Evolutionary conservation across 306 rosid genomes (phyloP).

Genomic region (Carpinus fangiana): DNA sequence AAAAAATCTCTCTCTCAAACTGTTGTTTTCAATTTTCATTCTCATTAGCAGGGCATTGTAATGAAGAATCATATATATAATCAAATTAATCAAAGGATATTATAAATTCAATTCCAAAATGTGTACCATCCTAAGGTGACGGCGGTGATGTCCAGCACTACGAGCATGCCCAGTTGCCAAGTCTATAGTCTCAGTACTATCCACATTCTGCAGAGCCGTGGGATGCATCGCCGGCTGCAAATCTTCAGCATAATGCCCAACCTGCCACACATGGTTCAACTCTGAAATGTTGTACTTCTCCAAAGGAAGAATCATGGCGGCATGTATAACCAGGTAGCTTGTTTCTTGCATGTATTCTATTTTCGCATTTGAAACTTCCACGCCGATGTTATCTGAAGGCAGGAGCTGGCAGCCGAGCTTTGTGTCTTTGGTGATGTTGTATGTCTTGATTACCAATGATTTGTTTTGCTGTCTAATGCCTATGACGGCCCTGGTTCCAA

Average conservation of each 20-base stretch:
- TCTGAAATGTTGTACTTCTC: constrained; percentile 9
- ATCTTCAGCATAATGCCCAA: constrained; percentile 28
- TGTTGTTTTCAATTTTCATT: too few species aligned
- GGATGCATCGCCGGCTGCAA: constrained; percentile 44
- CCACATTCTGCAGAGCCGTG: constrained; percentile 47
- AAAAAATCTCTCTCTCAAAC: not conserved
- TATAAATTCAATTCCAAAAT: not conserved
- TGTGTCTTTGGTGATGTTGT: constrained; percentile 46
- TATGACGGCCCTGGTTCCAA: constrained; percentile 72
- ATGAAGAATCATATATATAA: too few species aligned
- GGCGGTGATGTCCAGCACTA: constrained; percentile 21
- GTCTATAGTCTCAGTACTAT: constrained; percentile 62
- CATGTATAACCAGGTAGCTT: constrained; percentile 26
- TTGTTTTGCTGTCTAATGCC: constrained; percentile 33
- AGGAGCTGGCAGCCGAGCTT: constrained; percentile 49
- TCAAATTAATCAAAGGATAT: not conserved
- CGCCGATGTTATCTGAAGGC: constrained; percentile 9
- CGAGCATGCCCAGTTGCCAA: constrained; percentile 8
- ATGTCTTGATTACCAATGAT: not conserved
- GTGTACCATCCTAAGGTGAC: constrained; percentile 45
- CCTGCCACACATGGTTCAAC: constrained; percentile 83
- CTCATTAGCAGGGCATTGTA: not conserved
- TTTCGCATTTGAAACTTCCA: not conserved
- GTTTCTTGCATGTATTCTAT: not conserved
- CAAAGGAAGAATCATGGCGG: constrained; percentile 35